Evolutionary conservation across 306 rosid species (phyloP).

Genomic region (Adenanthera pavonina): DNA sequence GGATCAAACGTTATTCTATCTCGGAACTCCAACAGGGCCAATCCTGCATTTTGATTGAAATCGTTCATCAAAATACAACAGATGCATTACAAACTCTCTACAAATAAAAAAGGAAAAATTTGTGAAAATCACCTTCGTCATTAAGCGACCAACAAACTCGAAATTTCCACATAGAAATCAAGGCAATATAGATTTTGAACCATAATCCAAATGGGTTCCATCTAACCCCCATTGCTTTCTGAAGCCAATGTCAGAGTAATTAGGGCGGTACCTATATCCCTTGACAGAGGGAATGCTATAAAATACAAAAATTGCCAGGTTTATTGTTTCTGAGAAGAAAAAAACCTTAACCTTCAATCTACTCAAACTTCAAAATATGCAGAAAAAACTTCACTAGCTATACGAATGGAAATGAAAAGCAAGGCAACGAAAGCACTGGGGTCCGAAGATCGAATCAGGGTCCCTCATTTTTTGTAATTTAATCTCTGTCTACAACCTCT

Average conservation of each 20-base stretch:
- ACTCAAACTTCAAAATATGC: slow-evolving; percentile 35
- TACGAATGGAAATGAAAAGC: slow-evolving; percentile 39
- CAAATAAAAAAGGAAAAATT: not conserved
- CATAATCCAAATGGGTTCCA: slow-evolving; percentile 57
- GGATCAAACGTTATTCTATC: slow-evolving; percentile 70
- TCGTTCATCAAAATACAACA: slow-evolving; percentile 28
- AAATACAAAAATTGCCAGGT: slow-evolving; percentile 68
- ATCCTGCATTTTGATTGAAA: slow-evolving; percentile 56
- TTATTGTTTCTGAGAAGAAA: slow-evolving; percentile 51
- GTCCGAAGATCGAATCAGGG: slow-evolving; percentile 54
- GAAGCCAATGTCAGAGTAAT: slow-evolving; percentile 49
- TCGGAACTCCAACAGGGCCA: slow-evolving; percentile 67
- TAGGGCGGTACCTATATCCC: slow-evolving; percentile 46
- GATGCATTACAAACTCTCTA: slow-evolving; percentile 22
- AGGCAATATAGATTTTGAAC: slow-evolving; percentile 54
- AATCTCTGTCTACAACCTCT: slow-evolving; percentile 47
- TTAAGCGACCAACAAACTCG: slow-evolving; percentile 63
- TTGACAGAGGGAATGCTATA: slow-evolving; percentile 49
- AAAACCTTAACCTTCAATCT: slow-evolving; percentile 51
- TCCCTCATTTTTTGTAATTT: slow-evolving; percentile 60
- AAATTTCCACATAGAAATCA: slow-evolving; percentile 51
- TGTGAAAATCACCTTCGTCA: slow-evolving; percentile 71
- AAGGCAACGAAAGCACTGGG: slow-evolving; percentile 40
- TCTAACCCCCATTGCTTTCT: slow-evolving; percentile 66
- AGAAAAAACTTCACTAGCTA: slow-evolving; percentile 51